Evolutionary conservation across 352 stramenopile genomes (phyloP), one percentile per base, ranked within the genome.

Genomic region (Lagenidium giganteum): DNA sequence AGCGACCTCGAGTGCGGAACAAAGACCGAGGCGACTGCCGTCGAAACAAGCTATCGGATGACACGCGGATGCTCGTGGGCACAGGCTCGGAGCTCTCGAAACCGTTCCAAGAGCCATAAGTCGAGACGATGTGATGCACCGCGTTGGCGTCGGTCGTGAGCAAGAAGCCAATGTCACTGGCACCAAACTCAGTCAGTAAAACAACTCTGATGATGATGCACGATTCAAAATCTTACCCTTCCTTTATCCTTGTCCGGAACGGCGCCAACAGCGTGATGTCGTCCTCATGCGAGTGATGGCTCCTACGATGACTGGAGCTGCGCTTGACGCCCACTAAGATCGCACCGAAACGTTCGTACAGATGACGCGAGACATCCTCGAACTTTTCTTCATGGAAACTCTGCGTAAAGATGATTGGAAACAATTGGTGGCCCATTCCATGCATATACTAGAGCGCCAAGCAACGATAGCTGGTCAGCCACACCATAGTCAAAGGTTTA

Each of bases 361-460:
- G 50, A 20, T 75, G 65, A 8, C 67, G 67, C 26, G 64, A 70
- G 23, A 83, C 70, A 20, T 75, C 61, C 8, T 70, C 59, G 24
- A 64, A 88, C 28, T 63, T 77, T 12, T 79, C 48, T 18, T 64
- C 50, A 3, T 80, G 62, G 51, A 88, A 86, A 11, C 42, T 58
- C 21, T 66, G 61, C 6, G 67, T 73, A 42, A 88, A 84, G 7
- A 82, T 61, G 7, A 88, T 67, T 2, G 76, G 67, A 24, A 82
- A 88, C 12, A 84, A 39, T 42, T 86, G 76, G 31, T 76, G 58
- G 40, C 67, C 78, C 64, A 88, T 71, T n/a, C 76, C 76, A 24
- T 77, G 61, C 13, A 86, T 47, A 44, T 88, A 88, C 76, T 88
- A 42, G 3, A 3, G 5, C 16, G n/a, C n/a, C n/a, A n/a, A n/a